phyloP scores from a whole-genome alignment of 345 rosid genomes.

The Eucalyptus erythrocorys region DNA sequence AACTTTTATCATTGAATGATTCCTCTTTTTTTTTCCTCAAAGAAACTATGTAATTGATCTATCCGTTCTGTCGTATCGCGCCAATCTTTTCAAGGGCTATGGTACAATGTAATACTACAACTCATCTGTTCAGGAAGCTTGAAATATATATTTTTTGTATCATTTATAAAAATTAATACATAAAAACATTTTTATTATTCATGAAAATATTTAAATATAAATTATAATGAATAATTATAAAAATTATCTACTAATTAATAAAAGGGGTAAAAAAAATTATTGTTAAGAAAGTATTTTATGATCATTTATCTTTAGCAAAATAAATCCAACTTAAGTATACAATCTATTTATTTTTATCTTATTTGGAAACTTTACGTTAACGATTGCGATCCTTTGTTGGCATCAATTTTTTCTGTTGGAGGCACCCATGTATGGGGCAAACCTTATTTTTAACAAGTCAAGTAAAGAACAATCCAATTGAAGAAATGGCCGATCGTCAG shows the following conservation, averaged over 20 bases:
- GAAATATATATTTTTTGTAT: background rate
- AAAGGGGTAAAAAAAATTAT: background rate
- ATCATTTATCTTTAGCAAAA: background rate
- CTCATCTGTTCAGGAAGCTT: too few relatives aligned
- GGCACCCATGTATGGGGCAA: background rate
- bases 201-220: too few relatives aligned
- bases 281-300: too few relatives aligned
- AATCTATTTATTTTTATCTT: background rate
- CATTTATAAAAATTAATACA: too few relatives aligned
- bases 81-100: background rate
- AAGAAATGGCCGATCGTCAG: background rate
- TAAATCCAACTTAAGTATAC: too few relatives aligned
- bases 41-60: background rate
- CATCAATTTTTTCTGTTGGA: background rate
- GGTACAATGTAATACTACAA: too few relatives aligned
- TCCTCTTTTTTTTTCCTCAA: background rate
- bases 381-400: background rate
- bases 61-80: fast-evolving
- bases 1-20: background rate
- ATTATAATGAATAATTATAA: too few relatives aligned
- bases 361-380: background rate
- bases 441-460: background rate
- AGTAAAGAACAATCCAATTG: background rate
- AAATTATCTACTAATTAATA: too few relatives aligned
- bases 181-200: background rate